Percentiles rank a stretch among this genome's conserved stretches.
These are phyloP conservation scores for Massarina eburnea DNA, from an alignment of 2,329 filamentous ascomycete genomes.

Conservation along the genomic window DNA sequence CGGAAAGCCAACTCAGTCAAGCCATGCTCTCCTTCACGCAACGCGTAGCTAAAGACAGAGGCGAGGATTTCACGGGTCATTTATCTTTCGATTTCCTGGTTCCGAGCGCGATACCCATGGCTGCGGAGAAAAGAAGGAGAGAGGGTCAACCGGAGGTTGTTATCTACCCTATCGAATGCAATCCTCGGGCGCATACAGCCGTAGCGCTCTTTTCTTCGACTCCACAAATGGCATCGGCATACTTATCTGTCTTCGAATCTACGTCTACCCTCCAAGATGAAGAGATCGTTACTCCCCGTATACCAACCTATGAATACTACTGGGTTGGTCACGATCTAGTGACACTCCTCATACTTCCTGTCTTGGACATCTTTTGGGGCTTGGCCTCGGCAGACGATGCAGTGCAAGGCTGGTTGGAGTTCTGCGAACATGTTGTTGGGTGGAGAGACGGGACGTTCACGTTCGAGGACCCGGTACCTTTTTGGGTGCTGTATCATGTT, in stretches of 20 bases:
- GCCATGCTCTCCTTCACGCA: constrained; percentile 68
- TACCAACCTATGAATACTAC: constrained; percentile 49
- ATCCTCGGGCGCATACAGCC: constrained; percentile 69
- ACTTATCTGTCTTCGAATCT: constrained; percentile 28
- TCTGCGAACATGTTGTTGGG: constrained; percentile 45
- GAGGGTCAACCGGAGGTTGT: constrained; percentile 50
- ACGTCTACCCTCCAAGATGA: constrained; percentile 6
- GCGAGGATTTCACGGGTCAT: constrained; percentile 65
- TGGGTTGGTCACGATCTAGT: constrained; percentile 71
- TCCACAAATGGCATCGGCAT: constrained; percentile 30
- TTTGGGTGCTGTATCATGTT: constrained; percentile 55
- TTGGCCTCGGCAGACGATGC: constrained; percentile 20
- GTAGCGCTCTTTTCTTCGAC: constrained; percentile 58
- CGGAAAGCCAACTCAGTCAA: constrained; percentile 55
- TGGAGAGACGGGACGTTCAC: constrained; percentile 56
- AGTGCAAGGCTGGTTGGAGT: constrained; percentile 27
- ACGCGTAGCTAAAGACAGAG: constrained; percentile 55
- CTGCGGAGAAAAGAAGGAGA: too few species aligned
- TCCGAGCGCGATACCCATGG: not conserved
- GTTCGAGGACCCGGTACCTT: constrained; percentile 53
- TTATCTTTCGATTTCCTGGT: constrained; percentile 72
- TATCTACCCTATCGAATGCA: constrained; percentile 71
- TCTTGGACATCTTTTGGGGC: constrained; percentile 30
- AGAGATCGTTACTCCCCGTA: constrained; percentile 21
- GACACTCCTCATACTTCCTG: constrained; percentile 47